A percentile compares a stretch with the other conserved stretches of the same genome.
phyloP scores from a whole-genome alignment of 306 rosid genomes.

The Argentina anserina region DNA sequence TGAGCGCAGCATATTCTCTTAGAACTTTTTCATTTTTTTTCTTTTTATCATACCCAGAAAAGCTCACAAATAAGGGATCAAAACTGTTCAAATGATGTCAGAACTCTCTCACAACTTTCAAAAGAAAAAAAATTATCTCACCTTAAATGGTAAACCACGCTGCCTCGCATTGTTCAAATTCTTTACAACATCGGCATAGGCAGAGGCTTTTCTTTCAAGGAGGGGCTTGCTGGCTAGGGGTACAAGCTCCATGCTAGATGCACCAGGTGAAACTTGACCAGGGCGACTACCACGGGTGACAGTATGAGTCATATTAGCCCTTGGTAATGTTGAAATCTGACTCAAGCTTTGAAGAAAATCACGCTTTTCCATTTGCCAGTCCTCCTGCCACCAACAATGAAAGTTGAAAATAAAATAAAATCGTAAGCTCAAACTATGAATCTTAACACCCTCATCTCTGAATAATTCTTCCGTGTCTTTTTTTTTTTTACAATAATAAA shows the following conservation, averaged over 20 bases:
- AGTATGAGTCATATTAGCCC: constrained; percentile 59
- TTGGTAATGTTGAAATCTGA: constrained; percentile 82
- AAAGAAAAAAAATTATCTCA: constrained; percentile 26
- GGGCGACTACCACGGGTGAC: constrained; percentile 42
- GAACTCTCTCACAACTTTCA: constrained; percentile 7
- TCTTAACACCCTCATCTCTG: background rate
- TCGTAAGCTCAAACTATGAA: background rate
- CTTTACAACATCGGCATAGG: constrained; percentile 78
- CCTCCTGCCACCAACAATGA: constrained; percentile 59
- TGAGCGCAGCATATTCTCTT: constrained; percentile 9
- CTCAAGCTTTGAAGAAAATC: constrained; percentile 93
- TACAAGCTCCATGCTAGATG: constrained; percentile 47
- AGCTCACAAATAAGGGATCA: background rate
- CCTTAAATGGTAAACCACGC: constrained; percentile 73
- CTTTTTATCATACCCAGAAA: background rate
- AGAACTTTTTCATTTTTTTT: background rate
- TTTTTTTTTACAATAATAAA: background rate
- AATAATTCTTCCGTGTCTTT: background rate
- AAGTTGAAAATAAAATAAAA: constrained; percentile 18
- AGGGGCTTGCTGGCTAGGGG: constrained; percentile 62
- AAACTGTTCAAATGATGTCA: background rate
- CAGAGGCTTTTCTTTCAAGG: constrained; percentile 72
- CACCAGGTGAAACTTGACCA: constrained; percentile 59
- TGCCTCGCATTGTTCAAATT: constrained; percentile 82
- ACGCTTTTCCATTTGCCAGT: constrained; percentile 96